Percentiles rank a stretch among this genome's conserved stretches.
Evolutionary conservation across 2,329 filamentous ascomycete species (phyloP).

Genomic region (Rasamsonia emersonii): DNA sequence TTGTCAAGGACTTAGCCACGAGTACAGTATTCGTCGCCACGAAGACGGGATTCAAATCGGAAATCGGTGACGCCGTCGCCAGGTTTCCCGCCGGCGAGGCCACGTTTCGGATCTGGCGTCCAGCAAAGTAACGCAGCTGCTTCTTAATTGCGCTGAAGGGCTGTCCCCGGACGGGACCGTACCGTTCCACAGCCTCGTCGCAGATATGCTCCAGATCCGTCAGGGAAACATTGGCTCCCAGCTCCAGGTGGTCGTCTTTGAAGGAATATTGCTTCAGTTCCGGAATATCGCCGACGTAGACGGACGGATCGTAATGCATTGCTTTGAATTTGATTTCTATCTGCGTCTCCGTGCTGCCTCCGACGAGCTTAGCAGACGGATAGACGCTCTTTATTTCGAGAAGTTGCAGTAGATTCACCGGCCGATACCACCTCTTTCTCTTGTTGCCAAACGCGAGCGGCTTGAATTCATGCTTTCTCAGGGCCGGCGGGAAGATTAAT

Average conservation of each 20-base stretch:
- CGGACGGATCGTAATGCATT: slow-evolving; percentile 77
- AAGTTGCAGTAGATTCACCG: slow-evolving; percentile 75
- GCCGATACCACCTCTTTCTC: slow-evolving; percentile 86
- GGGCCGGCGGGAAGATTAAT: slow-evolving; percentile 80
- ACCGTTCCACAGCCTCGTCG: slow-evolving; percentile 67
- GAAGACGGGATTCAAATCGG: slow-evolving; percentile 89
- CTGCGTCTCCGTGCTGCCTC: slow-evolving; percentile 92
- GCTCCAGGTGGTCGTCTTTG: slow-evolving; percentile 71
- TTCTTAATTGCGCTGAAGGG: slow-evolving; percentile 88
- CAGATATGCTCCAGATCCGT: slow-evolving; percentile 87
- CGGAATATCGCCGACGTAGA: slow-evolving; percentile 87
- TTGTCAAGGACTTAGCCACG: slow-evolving; percentile 65
- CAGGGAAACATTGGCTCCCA: slow-evolving; percentile 85
- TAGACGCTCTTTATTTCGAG: slow-evolving; percentile 83
- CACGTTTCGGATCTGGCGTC: slow-evolving; percentile 93
- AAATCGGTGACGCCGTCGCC: slow-evolving; percentile 90
- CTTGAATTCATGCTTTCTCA: slow-evolving; percentile 74
- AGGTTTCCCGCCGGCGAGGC: slow-evolving; percentile 92
- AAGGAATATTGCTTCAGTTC: slow-evolving; percentile 78
- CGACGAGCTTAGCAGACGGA: slow-evolving; percentile 86
- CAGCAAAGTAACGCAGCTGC: slow-evolving; percentile 90
- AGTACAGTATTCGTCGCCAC: slow-evolving; percentile 77
- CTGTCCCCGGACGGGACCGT: slow-evolving; percentile 62
- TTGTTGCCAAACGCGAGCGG: slow-evolving; percentile 90
- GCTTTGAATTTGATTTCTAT: slow-evolving; percentile 99